Base-by-base conservation (phyloP, 2,329 filamentous ascomycete genomes). In the Epichloe elymi region DNA sequence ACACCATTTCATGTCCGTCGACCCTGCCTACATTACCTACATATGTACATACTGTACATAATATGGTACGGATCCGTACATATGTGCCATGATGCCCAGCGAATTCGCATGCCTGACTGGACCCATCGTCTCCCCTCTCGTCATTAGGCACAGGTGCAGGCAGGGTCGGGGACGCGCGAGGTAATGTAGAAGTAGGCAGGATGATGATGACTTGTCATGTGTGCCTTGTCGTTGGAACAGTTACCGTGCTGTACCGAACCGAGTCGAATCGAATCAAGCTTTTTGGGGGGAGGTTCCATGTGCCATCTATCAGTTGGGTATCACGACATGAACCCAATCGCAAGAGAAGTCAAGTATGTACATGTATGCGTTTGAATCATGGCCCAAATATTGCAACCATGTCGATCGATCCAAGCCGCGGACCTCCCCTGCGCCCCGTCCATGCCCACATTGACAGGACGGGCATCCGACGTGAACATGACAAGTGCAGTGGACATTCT, bases 61-160 rank as follows among this genome's bases (percentile, higher is more conserved):
- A n/a, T n/a, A 19, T 19, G 19, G 19, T 19, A 19, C 19, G 19
- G 19, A 19, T 19, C 19, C 19, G 19, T 19, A 19, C n/a, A n/a
- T 7, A 26, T 26, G 30, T 8, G 23, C 43, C 35, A n/a, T 15
- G 7, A 30, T 37, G 30, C 40, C 46, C 37, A 47, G 44, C 45
- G 4, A 36, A 30, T 15, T 20, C 42, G 36, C 43, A 30, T 7
- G 49, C 36, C 33, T 42, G 17, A 50, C 40, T 50, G 40, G 41
- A 50, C 41, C 41, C 40, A 49, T 44, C 40, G 20, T 40, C 37
- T 23, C 42, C 48, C 38, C 45, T 38, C 45, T 39, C 45, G 46
- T 46, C 36, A 52, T 52, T 52, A 49, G 50, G 50, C 46, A 49
- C 50, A 30, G 50, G 41, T 46, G 50, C 46, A 52, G 50, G 40